Evolutionary conservation across 164 flowering plant genomes (phyloP).

Genomic region (Warburgia ugandensis): DNA sequence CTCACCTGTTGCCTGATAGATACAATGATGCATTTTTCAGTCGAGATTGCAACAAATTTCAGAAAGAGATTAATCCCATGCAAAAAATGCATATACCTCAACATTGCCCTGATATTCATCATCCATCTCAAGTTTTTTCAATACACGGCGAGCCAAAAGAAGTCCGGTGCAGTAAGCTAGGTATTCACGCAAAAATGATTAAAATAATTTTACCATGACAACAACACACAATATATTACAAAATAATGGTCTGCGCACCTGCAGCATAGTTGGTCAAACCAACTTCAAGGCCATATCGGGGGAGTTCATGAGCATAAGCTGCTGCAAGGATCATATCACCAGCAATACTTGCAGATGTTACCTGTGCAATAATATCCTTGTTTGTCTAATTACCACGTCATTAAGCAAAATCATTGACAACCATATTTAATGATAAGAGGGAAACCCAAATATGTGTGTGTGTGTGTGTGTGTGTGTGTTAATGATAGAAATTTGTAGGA

Average conservation of each 20-base stretch:
- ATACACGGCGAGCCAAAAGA: constrained; percentile 39
- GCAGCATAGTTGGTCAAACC: constrained; percentile 96
- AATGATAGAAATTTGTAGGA: constrained; percentile 26
- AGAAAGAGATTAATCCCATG: neutral
- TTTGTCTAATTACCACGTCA: constrained; percentile 44
- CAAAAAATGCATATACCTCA: constrained; percentile 21
- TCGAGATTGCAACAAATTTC: too few species aligned
- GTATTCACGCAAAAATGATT: neutral
- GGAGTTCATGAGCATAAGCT: constrained; percentile 82
- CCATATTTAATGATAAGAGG: neutral
- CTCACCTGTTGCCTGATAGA: constrained; percentile 32
- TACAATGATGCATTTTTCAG: neutral
- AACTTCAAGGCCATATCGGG: constrained; percentile 76
- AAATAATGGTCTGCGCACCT: constrained; percentile 18
- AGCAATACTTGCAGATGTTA: constrained; percentile 69
- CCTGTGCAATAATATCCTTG: constrained; percentile 75
- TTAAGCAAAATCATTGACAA: neutral
- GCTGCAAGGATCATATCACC: constrained; percentile 82
- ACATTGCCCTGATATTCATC: constrained; percentile 36
- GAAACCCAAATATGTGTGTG: neutral
- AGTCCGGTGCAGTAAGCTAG: constrained; percentile 45
- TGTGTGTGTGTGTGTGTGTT: too few species aligned
- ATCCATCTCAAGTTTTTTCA: constrained; percentile 38
- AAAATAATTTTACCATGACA: neutral
- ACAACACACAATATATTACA: neutral